Evolutionary conservation across 2,329 filamentous ascomycete species (phyloP), one percentile per base, ranked within the genome.

Genomic region (Colletotrichum costaricense): DNA sequence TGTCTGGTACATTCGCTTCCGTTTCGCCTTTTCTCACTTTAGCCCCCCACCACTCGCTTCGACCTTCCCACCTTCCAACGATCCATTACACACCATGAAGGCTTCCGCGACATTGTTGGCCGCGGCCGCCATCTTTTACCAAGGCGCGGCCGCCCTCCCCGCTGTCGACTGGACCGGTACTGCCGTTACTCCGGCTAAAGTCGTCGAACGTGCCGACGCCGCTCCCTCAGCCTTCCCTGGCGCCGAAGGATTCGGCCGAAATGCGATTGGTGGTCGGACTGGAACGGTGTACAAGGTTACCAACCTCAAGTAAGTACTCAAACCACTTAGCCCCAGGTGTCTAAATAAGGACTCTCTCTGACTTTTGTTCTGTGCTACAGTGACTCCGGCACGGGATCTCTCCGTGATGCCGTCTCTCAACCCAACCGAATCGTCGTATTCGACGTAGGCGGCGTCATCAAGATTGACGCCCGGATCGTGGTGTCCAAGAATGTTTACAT

Each of bases 341-440:
- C 30, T 30, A 33, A 11, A 33, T 33, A 11, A 9, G 30, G 30
- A 33, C 9, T 33, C 9, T 33, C 30, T 33, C 30, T 33, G 8
- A 33, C 30, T 33, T 33, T 33, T 33, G 30, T 33, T 33, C 30
- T 33, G 6, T 30, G n/a, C 28, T 28, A 5, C 62, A 82, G 81
- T 65, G 86, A 88, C 75, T 82, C 82, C 3, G 87, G 87, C 5
- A 74, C 83, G 8, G 86, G 87, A 2, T 88, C 86, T 3, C 83
- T 88, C 11, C 85, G 86, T 30, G 86, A 89, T 76, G 86, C 86
- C 16, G 85, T 88, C 46, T 86, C 85, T 0, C 76, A 82, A 65
- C 75, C 85, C 1, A 84, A 87, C 74, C 86, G 86, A 42, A 87
- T 86, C 30, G 81, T 88, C 24, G 84, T 87, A 24, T 88, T 89